A percentile compares a stretch with the other conserved stretches of the same genome.
These are phyloP conservation scores for Vitis hybrid DNA, from an alignment of 177 flowering plant genomes.

Conservation along the genomic window DNA sequence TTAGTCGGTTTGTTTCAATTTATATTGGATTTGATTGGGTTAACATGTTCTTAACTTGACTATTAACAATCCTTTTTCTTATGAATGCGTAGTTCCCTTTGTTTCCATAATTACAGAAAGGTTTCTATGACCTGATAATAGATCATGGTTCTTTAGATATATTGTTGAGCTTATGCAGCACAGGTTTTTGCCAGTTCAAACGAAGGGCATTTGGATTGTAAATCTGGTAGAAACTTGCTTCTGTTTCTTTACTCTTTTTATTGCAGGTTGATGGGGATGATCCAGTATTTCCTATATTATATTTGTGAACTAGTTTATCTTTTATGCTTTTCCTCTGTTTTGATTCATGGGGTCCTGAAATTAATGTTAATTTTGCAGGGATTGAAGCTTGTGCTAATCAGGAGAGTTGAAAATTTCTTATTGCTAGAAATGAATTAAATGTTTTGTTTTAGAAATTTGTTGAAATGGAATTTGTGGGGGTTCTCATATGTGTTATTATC, in stretches of 20 bases:
- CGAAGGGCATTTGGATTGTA: conserved; percentile 24
- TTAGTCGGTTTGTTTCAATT: background rate
- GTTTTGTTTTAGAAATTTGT: background rate
- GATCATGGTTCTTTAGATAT: background rate
- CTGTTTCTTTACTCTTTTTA: conserved; percentile 1
- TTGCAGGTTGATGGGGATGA: conserved; percentile 22
- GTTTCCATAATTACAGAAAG: conserved; percentile 3
- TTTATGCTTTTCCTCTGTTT: conserved; percentile 3
- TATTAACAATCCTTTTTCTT: background rate
- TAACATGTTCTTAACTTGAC: background rate
- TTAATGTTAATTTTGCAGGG: conserved; percentile 46
- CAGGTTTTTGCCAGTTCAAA: conserved; percentile 29
- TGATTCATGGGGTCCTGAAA: conserved; percentile 29
- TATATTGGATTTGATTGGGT: background rate
- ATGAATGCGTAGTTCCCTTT: background rate
- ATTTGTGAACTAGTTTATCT: background rate
- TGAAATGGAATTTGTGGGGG: background rate
- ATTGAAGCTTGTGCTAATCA: conserved; percentile 24
- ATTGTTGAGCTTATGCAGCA: conserved; percentile 14
- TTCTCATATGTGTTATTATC: conserved; percentile 7
- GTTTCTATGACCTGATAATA: background rate
- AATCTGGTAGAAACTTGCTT: conserved; percentile 17
- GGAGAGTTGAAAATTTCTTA: conserved; percentile 27
- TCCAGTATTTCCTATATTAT: background rate
- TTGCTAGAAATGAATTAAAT: conserved; percentile 7